phyloP scores from a whole-genome alignment of 345 rosid species.

The Hevea brasiliensis region DNA sequence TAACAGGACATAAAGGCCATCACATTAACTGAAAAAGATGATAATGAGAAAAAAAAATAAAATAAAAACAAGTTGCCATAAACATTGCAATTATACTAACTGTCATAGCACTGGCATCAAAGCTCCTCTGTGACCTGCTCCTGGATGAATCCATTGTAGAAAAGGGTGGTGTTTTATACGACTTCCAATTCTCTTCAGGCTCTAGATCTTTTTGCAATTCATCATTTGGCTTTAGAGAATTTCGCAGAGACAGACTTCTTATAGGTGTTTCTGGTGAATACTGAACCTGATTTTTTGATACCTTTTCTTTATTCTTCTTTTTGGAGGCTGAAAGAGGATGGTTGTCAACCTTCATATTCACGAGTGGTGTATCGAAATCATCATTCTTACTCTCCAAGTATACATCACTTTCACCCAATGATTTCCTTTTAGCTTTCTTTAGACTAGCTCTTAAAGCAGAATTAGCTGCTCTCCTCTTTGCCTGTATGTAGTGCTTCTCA shows the following conservation, averaged over 20 bases:
- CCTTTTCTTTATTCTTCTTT: constrained; percentile 53
- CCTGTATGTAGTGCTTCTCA: constrained; percentile 94
- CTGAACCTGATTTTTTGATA: constrained; percentile 35
- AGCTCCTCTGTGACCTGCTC: constrained; percentile 64
- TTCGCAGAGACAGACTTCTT: constrained; percentile 45
- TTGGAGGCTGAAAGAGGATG: constrained; percentile 36
- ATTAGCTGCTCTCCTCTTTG: constrained; percentile 92
- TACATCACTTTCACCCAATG: constrained; percentile 55
- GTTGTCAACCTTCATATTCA: constrained; percentile 41
- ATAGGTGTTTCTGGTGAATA: constrained; percentile 58
- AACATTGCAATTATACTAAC: constrained; percentile 35
- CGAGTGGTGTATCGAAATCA: constrained; percentile 58
- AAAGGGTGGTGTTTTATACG: constrained; percentile 53
- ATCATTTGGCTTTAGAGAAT: constrained; percentile 48
- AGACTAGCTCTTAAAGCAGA: constrained; percentile 81
- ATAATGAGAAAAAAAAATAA: neutral
- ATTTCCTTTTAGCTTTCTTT: constrained; percentile 72
- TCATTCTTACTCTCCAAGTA: constrained; percentile 70
- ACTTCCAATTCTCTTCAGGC: constrained; percentile 61
- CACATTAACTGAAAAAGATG: constrained; percentile 14
- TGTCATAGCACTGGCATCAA: constrained; percentile 45
- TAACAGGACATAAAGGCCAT: neutral
- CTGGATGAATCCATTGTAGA: constrained; percentile 56
- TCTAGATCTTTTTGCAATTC: constrained; percentile 53
- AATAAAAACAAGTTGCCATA: neutral